These are phyloP conservation scores for Trichoderma asperelloides DNA, from an alignment of 495 filamentous ascomycete genomes.

Conservation along the genomic window DNA sequence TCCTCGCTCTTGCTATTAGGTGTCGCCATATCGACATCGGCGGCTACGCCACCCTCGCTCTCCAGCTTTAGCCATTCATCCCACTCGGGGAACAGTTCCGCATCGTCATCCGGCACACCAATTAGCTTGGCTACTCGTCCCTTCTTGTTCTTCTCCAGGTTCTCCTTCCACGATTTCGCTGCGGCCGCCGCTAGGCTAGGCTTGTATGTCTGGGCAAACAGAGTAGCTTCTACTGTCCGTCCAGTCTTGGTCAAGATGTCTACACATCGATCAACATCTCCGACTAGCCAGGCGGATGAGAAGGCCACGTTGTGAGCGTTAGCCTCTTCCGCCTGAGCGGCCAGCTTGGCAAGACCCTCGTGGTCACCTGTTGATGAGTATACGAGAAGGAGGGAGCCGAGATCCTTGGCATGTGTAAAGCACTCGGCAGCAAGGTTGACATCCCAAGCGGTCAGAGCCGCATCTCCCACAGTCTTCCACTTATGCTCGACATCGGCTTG, in stretches of 20 bases:
- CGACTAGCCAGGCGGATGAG: slow-evolving; percentile 78
- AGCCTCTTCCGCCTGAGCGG: slow-evolving; percentile 60
- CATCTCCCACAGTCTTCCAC: slow-evolving; percentile 94
- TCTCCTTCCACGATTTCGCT: slow-evolving; percentile 69
- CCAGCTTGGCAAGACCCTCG: slow-evolving; percentile 62
- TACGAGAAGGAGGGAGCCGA: slow-evolving; percentile 80
- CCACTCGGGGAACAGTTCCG: slow-evolving; percentile 93
- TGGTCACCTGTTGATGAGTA: slow-evolving; percentile 72
- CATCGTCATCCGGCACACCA: slow-evolving; percentile 77
- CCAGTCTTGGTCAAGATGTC: slow-evolving; percentile 70
- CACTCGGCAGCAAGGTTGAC: slow-evolving; percentile 82
- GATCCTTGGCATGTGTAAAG: slow-evolving; percentile 79
- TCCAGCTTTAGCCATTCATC: slow-evolving; percentile 80
- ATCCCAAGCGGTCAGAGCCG: slow-evolving; percentile 80
- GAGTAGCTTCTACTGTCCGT: slow-evolving; percentile 71
- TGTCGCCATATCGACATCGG: slow-evolving; percentile 42
- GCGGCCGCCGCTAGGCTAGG: slow-evolving; percentile 64
- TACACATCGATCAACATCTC: slow-evolving; percentile 73
- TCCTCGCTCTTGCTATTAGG: slow-evolving; percentile 19
- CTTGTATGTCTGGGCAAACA: slow-evolving; percentile 92
- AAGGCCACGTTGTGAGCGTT: slow-evolving; percentile 89
- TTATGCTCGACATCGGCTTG: slow-evolving; percentile 86
- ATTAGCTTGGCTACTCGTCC: slow-evolving; percentile 72
- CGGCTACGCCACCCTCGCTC: slow-evolving; percentile 47
- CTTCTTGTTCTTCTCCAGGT: slow-evolving; percentile 72